These are phyloP conservation scores for Ambrosiella cleistominuta DNA, from an alignment of 2,329 filamentous ascomycete genomes.

Conservation along the genomic window DNA sequence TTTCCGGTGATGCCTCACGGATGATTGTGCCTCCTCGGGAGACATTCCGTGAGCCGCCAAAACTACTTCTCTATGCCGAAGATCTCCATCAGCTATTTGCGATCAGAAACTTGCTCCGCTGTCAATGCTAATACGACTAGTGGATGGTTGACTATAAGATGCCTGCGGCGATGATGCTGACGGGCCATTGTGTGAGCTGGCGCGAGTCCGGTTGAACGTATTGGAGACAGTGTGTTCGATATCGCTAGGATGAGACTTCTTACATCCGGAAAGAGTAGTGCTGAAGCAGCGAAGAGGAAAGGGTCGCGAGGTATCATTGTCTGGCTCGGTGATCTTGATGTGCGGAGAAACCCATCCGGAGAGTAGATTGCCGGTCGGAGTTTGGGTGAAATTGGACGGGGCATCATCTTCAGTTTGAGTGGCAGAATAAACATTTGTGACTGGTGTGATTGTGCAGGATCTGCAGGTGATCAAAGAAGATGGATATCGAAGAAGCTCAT, in stretches of 20 bases:
- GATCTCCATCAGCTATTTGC: background rate
- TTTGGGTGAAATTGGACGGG: background rate
- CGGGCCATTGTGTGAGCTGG: no score
- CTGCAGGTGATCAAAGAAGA: background rate
- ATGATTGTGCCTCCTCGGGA: background rate
- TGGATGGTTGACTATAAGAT: no score
- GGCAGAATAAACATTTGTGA: background rate
- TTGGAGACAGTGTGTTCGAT: no score
- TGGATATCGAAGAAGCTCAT: no score
- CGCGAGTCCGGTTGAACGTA: no score
- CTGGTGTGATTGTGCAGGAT: background rate
- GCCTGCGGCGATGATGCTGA: no score
- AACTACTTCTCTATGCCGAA: background rate
- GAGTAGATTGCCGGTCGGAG: background rate
- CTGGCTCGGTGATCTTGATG: slow-evolving; percentile 1
- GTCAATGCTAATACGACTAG: background rate
- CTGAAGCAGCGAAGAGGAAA: background rate
- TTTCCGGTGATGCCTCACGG: background rate
- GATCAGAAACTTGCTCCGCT: slow-evolving; percentile 12
- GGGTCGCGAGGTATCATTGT: background rate
- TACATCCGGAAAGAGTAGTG: background rate
- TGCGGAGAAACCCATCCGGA: slow-evolving; percentile 1
- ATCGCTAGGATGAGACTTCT: background rate
- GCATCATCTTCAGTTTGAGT: background rate
- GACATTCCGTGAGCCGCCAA: background rate